These are phyloP conservation scores for Neurospora cerealis DNA, from an alignment of 495 filamentous ascomycete genomes.

Conservation along the genomic window DNA sequence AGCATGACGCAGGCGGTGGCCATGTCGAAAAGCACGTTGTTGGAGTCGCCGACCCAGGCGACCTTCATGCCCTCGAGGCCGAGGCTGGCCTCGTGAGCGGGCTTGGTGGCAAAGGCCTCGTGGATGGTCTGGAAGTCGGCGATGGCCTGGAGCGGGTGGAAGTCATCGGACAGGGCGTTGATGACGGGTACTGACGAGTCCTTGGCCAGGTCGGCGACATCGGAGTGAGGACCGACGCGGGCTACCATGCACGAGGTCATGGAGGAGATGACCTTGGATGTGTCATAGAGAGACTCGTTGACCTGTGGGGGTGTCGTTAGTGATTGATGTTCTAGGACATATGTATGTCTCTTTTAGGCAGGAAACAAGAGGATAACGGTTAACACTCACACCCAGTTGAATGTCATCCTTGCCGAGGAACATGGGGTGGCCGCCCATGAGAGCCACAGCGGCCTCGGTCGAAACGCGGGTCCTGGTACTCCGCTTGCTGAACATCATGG, in stretches of 20 bases:
- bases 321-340: background rate
- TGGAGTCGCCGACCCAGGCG: constrained; percentile 93
- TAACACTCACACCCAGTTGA: constrained; percentile 65
- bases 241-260: constrained; percentile 90
- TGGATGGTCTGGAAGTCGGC: constrained; percentile 88
- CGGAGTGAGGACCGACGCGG: constrained; percentile 73
- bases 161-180: constrained; percentile 82
- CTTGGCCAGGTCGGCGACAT: constrained; percentile 69
- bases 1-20: constrained; percentile 78
- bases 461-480: constrained; percentile 88
- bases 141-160: constrained; percentile 85
- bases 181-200: constrained; percentile 83
- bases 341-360: background rate
- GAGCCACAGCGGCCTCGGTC: constrained; percentile 74
- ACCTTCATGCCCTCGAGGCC: constrained; percentile 77
- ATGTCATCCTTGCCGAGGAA: constrained; percentile 93
- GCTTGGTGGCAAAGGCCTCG: constrained; percentile 51
- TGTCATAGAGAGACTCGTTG: constrained; percentile 88
- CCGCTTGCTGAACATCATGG: constrained; percentile 93
- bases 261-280: constrained; percentile 76
- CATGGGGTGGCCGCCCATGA: constrained; percentile 88
- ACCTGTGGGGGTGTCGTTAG: constrained; percentile 33
- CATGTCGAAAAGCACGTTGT: constrained; percentile 92
- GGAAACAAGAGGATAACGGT: background rate
- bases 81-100: constrained; percentile 35